phyloP scores from a whole-genome alignment of 345 rosid genomes.

The Aquilaria sinensis region DNA sequence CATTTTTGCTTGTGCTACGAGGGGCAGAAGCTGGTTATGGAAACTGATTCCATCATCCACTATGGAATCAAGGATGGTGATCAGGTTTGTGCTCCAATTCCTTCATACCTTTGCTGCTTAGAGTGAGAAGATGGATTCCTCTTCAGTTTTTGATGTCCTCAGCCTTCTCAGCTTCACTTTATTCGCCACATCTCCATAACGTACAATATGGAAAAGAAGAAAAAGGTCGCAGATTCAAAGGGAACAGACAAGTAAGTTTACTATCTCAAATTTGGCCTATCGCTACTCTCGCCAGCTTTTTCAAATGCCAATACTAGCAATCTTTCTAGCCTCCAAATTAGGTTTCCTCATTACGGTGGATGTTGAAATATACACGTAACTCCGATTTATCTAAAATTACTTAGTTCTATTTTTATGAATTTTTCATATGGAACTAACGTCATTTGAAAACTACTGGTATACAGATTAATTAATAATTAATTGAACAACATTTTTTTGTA shows the following conservation, averaged over 20 bases:
- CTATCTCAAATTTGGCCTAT: background rate
- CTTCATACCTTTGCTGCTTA: background rate
- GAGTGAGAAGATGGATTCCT: background rate
- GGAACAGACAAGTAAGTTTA: constrained; percentile 39
- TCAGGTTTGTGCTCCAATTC: constrained; percentile 37
- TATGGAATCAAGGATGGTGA: constrained; percentile 81
- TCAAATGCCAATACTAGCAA: background rate
- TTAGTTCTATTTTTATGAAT: no score
- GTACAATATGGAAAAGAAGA: constrained; percentile 26
- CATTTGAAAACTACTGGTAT: no score
- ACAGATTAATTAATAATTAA: no score
- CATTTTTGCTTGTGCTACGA: constrained; percentile 69
- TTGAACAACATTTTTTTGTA: no score
- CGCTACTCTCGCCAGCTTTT: constrained; percentile 2
- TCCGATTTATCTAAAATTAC: no score
- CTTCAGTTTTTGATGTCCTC: background rate
- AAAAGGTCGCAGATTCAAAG: constrained; percentile 20
- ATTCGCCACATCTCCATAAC: constrained; percentile 51
- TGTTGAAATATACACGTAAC: no score
- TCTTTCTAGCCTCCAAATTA: background rate
- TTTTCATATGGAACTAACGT: no score
- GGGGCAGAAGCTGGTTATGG: constrained; percentile 51
- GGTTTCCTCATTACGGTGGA: background rate
- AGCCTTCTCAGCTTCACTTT: constrained; percentile 57
- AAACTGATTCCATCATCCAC: constrained; percentile 35